Conservation (phyloP, 805 yeast genomes). For the Pichia thaimueangensis region DNA sequence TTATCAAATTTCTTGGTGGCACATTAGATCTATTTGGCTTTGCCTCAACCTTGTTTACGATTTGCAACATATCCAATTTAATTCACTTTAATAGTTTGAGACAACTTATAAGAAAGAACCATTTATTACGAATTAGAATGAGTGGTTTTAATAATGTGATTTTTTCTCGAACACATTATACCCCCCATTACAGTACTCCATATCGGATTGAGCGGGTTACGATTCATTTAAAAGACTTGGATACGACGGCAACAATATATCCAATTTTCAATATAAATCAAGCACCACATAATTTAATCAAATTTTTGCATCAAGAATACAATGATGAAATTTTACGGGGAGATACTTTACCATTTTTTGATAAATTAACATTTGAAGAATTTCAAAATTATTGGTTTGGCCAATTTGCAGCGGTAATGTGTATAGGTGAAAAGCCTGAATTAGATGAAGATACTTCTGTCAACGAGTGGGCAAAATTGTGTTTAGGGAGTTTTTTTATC, state of each 20-base stretch:
- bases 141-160: conserved; percentile 29
- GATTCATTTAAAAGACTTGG: conserved; percentile 77
- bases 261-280: conserved; percentile 66
- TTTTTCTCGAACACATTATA: conserved; percentile 26
- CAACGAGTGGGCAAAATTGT: conserved; percentile 87
- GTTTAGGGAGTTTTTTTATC: conserved; percentile 80
- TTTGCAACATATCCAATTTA: too few species aligned
- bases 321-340: conserved; percentile 90
- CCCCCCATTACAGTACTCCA: conserved; percentile 25
- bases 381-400: conserved; percentile 88
- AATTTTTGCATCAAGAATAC: conserved; percentile 84
- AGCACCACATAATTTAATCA: conserved; percentile 71
- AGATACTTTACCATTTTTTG: conserved; percentile 81
- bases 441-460: conserved; percentile 33
- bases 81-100: too few species aligned
- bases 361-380: conserved; percentile 65
- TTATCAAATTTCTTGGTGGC: too few species aligned
- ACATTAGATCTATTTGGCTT: too few species aligned
- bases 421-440: conserved; percentile 60
- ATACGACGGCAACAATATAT: conserved; percentile 87
- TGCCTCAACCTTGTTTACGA: too few species aligned
- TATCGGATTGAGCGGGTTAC: conserved; percentile 56
- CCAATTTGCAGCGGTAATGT: conserved; percentile 71
- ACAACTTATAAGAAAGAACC: too few species aligned
- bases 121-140: too few species aligned